Evolutionary conservation across 2,329 filamentous ascomycete genomes (phyloP).

Genomic region (Talaromyces funiculosus): DNA sequence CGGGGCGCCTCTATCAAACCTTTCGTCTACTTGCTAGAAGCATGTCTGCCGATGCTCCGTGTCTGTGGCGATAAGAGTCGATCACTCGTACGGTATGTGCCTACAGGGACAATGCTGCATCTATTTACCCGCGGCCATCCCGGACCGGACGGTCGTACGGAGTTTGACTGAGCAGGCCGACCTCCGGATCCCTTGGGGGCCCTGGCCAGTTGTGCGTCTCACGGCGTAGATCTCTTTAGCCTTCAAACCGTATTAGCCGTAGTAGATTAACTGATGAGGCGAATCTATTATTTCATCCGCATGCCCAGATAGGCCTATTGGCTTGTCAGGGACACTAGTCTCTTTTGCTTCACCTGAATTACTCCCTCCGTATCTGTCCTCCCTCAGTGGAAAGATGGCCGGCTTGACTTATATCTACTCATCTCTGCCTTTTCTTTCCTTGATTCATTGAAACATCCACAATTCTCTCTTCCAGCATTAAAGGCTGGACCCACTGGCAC

Average conservation of each 20-base stretch:
- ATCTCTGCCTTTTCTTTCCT: too few species aligned
- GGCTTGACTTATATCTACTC: too few species aligned
- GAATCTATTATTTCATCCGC: background rate
- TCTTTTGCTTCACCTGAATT: constrained; percentile 7
- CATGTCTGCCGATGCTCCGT: background rate
- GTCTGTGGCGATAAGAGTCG: background rate
- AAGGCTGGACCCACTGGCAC: background rate
- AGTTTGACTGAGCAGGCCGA: too few species aligned
- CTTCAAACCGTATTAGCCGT: background rate
- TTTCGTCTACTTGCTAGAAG: too few species aligned
- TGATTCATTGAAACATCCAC: too few species aligned
- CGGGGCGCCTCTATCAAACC: constrained; percentile 2
- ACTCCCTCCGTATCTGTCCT: background rate
- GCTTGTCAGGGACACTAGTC: constrained; percentile 2
- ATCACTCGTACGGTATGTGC: background rate
- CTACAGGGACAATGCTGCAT: background rate
- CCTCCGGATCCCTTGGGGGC: background rate
- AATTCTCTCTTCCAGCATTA: background rate
- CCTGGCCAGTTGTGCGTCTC: background rate
- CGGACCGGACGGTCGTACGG: background rate
- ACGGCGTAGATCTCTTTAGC: background rate
- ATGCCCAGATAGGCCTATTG: background rate
- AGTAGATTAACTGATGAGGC: background rate
- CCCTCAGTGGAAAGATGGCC: background rate
- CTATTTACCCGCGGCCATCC: background rate